Evolutionary conservation across 495 filamentous ascomycete species (phyloP).

Genomic region (Glutinoglossum americanum): DNA sequence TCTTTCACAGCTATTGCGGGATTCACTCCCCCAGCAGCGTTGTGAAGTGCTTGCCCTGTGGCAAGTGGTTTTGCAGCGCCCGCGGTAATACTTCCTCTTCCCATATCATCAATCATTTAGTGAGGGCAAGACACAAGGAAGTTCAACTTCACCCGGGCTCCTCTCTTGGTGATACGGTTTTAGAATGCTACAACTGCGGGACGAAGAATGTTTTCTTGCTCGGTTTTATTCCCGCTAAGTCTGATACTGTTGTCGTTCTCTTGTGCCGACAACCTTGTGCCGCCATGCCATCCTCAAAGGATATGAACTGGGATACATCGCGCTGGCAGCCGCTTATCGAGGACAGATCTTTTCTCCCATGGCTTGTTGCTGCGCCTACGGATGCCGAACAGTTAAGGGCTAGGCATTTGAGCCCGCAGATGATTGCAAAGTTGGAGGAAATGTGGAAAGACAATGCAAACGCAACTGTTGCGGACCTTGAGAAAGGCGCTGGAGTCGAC

Average conservation of each 20-base stretch:
- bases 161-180: conserved; percentile 85
- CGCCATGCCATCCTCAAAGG: conserved; percentile 85
- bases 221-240: conserved; percentile 98
- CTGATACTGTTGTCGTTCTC: conserved; percentile 91
- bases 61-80: conserved; percentile 98
- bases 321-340: conserved; percentile 96
- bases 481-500: conserved; percentile 82
- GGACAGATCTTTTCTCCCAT: conserved; percentile 83
- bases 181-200: conserved; percentile 99
- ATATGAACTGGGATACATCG: conserved; percentile 99
- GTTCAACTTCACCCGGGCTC: conserved; percentile 90
- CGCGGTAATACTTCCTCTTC: conserved; percentile 91
- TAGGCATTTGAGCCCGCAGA: conserved; percentile 77
- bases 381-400: conserved; percentile 94
- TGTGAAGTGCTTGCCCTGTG: conserved; percentile 86
- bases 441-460: conserved; percentile 95
- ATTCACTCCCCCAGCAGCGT: conserved; percentile 91
- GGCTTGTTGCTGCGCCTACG: conserved; percentile 76
- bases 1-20: conserved; percentile 60
- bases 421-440: conserved; percentile 93
- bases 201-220: conserved; percentile 99
- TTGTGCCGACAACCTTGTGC: conserved; percentile 94
- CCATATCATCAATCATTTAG: conserved; percentile 95
- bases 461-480: conserved; percentile 78
- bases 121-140: conserved; percentile 94